Conservation (phyloP, 129 eudicot genomes). For the Smallanthus sonchifolius region DNA sequence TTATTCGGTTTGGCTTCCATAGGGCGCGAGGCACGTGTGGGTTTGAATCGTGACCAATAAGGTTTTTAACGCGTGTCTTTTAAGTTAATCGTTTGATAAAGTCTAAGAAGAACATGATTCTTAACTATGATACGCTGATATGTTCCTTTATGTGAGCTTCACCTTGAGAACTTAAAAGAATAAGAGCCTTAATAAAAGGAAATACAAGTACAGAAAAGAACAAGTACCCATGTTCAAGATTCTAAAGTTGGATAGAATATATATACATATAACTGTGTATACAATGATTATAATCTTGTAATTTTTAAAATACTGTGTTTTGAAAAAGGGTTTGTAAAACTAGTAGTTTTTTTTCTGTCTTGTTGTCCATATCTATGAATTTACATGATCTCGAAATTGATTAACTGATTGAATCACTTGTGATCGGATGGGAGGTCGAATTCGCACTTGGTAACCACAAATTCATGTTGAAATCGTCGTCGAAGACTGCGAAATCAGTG, state of each 20-base stretch:
- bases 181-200: conserved; percentile 32
- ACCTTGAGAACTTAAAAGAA: conserved; percentile 31
- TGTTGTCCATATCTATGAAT: neutral
- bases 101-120: conserved; percentile 37
- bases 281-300: neutral
- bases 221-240: conserved; percentile 39
- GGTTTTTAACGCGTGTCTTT: conserved; percentile 15
- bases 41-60: conserved; percentile 25
- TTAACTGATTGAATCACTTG: too few relatives aligned
- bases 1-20: conserved; percentile 36
- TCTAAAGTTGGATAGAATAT: conserved; percentile 36
- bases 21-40: conserved; percentile 33
- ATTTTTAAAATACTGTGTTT: neutral
- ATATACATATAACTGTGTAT: conserved; percentile 19
- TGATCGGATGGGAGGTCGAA: neutral
- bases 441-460: neutral
- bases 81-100: conserved; percentile 25
- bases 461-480: neutral
- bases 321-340: neutral
- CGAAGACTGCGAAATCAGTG: too few relatives aligned
- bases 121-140: conserved; percentile 30
- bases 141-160: conserved; percentile 40
- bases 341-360: neutral
- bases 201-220: conserved; percentile 35
- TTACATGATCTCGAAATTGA: neutral